Conservation (phyloP, 768 basidiomycete species). For the Gymnopilus dilepis region DNA sequence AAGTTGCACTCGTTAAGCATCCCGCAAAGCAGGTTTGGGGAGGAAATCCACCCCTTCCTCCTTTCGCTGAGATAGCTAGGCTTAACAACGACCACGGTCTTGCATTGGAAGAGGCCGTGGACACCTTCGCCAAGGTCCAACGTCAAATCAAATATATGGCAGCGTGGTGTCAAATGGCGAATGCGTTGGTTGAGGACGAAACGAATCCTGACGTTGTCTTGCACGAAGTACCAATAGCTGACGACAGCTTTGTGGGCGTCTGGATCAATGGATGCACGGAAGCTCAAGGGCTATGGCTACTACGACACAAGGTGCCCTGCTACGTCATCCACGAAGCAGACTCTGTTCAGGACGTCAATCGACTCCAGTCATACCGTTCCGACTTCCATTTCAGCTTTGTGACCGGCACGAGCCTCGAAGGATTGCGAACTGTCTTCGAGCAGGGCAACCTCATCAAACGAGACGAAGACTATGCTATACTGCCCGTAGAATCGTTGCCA, state of each 20-base stretch:
- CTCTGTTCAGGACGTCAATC: neutral
- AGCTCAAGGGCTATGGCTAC: neutral
- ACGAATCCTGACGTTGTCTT: neutral
- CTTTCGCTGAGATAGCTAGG: neutral
- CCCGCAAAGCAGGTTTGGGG: neutral
- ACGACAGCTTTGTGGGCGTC: neutral
- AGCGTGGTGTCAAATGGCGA: conserved; percentile 6
- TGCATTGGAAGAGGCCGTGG: conserved; percentile 1
- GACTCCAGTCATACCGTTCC: no score
- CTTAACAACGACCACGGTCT: neutral
- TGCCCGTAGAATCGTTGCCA: no score
- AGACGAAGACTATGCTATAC: no score
- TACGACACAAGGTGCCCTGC: neutral
- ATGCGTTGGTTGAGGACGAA: neutral
- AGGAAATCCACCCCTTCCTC: neutral
- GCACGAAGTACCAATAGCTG: neutral
- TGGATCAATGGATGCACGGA: conserved; percentile 4
- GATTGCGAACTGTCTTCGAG: no score
- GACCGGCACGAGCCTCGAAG: neutral
- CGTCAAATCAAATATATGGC: neutral
- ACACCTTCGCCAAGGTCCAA: neutral
- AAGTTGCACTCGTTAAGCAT: no score
- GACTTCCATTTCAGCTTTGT: neutral
- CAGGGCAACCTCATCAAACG: no score
- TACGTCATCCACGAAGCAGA: neutral